phyloP scores from a whole-genome alignment of 2,329 filamentous ascomycete genomes.

The Apiospora rasikravindrae region DNA sequence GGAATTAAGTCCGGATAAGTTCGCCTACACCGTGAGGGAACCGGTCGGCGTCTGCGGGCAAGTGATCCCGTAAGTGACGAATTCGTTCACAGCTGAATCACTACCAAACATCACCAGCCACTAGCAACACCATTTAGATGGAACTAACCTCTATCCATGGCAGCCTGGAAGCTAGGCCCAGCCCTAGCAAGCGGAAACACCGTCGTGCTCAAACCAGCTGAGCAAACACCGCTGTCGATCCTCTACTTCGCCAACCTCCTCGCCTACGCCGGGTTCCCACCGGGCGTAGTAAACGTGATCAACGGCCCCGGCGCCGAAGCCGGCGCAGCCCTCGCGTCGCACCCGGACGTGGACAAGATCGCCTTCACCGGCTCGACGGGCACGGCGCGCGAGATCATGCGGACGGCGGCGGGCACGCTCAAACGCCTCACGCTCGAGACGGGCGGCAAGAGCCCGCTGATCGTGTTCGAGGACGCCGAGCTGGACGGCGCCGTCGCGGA shows the following conservation, averaged over 20 bases:
- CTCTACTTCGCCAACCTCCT: conserved; percentile 68
- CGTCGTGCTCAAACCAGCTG: conserved; percentile 75
- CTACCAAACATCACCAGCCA: background rate
- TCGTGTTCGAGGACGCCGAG: conserved; percentile 78
- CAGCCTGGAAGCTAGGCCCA: conserved; percentile 81
- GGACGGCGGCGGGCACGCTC: conserved; percentile 68
- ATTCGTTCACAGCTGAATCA: conserved; percentile 29
- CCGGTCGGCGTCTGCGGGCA: conserved; percentile 82
- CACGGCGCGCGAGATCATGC: conserved; percentile 78
- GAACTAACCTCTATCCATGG: conserved; percentile 86
- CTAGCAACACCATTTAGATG: conserved; percentile 45
- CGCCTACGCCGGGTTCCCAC: conserved; percentile 79
- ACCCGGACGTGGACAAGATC: conserved; percentile 84
- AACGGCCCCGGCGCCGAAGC: conserved; percentile 80
- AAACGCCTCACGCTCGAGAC: conserved; percentile 82
- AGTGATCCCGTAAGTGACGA: conserved; percentile 68
- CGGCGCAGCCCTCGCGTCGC: conserved; percentile 75
- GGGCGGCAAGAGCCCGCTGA: conserved; percentile 81
- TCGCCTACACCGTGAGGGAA: conserved; percentile 84
- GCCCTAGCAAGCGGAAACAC: conserved; percentile 76
- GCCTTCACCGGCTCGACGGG: conserved; percentile 81
- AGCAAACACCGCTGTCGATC: conserved; percentile 75
- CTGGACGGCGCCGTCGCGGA: conserved; percentile 78
- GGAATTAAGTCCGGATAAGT: conserved; percentile 76
- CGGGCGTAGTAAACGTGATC: conserved; percentile 77